A percentile compares a stretch with the other conserved stretches of the same genome.
Conservation (phyloP, 208 protist genomes). For the Trypanosoma lewisi region DNA sequence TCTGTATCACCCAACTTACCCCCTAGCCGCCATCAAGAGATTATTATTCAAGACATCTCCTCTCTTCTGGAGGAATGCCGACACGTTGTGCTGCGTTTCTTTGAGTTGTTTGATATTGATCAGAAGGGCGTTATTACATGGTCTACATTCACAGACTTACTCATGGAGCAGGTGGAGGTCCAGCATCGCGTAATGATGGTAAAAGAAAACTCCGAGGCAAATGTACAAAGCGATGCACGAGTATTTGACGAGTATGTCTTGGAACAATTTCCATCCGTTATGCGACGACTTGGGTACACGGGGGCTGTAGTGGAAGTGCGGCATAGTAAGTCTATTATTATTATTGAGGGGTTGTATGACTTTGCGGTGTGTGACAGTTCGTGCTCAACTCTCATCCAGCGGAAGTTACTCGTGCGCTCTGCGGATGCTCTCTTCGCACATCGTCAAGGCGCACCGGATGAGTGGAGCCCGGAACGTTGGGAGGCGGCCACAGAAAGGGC, state of each 20-base stretch:
- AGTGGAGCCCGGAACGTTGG: constrained; percentile 35
- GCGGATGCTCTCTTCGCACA: constrained; percentile 35
- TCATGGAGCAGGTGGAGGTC: constrained; percentile 75
- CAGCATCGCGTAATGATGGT: constrained; percentile 49
- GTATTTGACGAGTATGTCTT: constrained; percentile 76
- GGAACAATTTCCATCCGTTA: constrained; percentile 47
- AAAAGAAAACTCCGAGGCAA: constrained; percentile 43
- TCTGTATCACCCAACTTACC: background rate
- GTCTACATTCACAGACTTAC: constrained; percentile 60
- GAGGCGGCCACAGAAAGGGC: constrained; percentile 32
- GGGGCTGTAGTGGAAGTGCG: constrained; percentile 46
- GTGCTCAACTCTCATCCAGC: constrained; percentile 44
- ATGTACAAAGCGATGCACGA: constrained; percentile 33
- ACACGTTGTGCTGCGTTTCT: constrained; percentile 46
- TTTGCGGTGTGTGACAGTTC: constrained; percentile 73
- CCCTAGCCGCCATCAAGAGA: background rate
- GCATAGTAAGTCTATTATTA: constrained; percentile 50
- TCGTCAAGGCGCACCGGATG: constrained; percentile 18
- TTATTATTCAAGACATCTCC: constrained; percentile 6
- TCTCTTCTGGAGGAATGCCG: constrained; percentile 40
- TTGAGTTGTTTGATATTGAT: constrained; percentile 54
- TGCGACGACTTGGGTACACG: constrained; percentile 60
- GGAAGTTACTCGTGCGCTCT: constrained; percentile 57
- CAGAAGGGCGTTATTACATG: constrained; percentile 63
- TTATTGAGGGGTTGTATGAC: constrained; percentile 60